These are phyloP conservation scores for Fragaria nilgerrensis DNA, from an alignment of 306 rosid genomes.

Conservation along the genomic window DNA sequence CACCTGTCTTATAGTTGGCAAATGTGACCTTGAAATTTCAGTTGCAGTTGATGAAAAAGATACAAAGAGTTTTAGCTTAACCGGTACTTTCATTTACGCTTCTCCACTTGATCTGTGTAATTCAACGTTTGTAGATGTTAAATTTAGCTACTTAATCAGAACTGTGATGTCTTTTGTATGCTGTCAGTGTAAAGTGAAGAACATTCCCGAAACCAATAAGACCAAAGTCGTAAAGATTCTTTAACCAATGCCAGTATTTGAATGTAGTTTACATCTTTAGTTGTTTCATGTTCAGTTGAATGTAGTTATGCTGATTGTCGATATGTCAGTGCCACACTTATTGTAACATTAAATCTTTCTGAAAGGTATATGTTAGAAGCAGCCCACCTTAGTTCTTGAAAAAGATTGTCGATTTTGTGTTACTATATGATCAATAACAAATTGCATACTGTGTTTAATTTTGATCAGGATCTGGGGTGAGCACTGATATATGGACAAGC, in stretches of 20 bases:
- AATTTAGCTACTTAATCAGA: not conserved
- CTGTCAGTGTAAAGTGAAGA: not conserved
- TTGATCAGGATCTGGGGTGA: constrained; percentile 19
- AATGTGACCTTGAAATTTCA: constrained; percentile 60
- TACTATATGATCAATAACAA: not conserved
- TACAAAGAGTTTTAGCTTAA: constrained; percentile 47
- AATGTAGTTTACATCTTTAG: not conserved
- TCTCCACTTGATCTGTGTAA: not conserved
- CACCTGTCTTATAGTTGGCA: constrained; percentile 63
- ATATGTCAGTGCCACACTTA: not conserved
- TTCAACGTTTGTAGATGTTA: not conserved
- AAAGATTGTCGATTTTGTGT: not conserved
- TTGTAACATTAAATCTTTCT: not conserved
- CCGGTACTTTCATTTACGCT: constrained; percentile 32
- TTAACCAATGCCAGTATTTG: not conserved
- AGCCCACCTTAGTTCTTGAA: not conserved
- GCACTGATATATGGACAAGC: constrained; percentile 22
- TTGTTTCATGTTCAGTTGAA: not conserved
- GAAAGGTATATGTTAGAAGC: not conserved
- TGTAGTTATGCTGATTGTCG: not conserved
- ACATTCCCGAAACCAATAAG: not conserved
- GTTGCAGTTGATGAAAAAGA: constrained; percentile 54
- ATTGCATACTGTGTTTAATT: not conserved
- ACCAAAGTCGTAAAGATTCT: not conserved
- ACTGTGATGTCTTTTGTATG: not conserved